Evolutionary conservation across 805 yeast species (phyloP), one percentile per base, ranked within the genome.

Genomic region (Cyberlindnera subsufficiens): DNA sequence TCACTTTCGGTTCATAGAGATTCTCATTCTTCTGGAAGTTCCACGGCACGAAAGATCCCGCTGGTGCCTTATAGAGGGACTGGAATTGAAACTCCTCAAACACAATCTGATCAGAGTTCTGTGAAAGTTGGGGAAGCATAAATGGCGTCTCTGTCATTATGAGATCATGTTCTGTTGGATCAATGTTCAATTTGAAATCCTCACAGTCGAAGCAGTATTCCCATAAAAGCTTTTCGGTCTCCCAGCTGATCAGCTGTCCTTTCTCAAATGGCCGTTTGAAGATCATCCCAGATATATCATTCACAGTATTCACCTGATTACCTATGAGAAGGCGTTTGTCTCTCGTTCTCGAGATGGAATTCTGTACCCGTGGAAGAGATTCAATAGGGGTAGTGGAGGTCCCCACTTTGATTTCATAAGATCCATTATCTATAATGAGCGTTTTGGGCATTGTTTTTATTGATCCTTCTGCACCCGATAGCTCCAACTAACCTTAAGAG

Each of bases 211-310:
- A 63, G 32, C 67, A 66, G 50, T 83, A 78, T 60, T 93, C 98
- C 99, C 98, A 93, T 2, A 93, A 74, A 18, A 83, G 82, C 54
- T 83, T 84, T 58, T 93, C 89, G 3, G 86, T 66, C 49, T 87
- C 96, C 99, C 98, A 93, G 32, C 91, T 86, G 0, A 82, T 79
- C 40, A 93, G 66, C 52, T 90, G 95, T 3, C 97, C 97, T 52
- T 82, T 80, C 49, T 89, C 96, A 44, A 79, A 78, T 0, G 99
- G 97, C 42, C 98, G 69, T 46, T 83, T 75, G 62, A 83, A 77
- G 17, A 74, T 72, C 6, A 90, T 71, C 1, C 89, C 86, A 0
- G 95, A 79, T 31, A 79, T 80, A 56, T 89, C 93, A 46, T 74
- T 77, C 37, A 91, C 77, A 14, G 71, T 68, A 15, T 73, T 63